These are phyloP conservation scores for Camillea tinctor DNA, from an alignment of 2,329 filamentous ascomycete species.

Conservation along the genomic window DNA sequence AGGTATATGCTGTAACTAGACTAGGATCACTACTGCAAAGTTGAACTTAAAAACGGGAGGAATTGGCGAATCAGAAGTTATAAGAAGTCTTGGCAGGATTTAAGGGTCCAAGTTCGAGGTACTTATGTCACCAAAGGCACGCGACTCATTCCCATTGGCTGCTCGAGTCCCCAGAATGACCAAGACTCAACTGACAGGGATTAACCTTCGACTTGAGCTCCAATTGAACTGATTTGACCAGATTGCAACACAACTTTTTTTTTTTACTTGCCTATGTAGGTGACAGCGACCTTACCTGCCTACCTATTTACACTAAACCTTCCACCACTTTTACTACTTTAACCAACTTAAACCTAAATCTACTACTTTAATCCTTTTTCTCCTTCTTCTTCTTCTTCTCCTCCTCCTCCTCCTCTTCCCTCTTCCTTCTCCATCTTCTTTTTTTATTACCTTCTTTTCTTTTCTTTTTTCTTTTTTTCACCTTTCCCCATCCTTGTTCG, in stretches of 20 bases:
- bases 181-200: slow-evolving; percentile 3
- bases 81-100: too few relatives aligned
- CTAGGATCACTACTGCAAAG: too few relatives aligned
- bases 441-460: neutral
- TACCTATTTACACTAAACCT: too few relatives aligned
- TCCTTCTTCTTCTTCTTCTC: slow-evolving; percentile 6
- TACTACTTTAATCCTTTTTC: neutral
- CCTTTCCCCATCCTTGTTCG: neutral
- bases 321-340: too few relatives aligned
- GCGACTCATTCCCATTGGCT: slow-evolving; percentile 17
- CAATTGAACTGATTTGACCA: slow-evolving; percentile 21
- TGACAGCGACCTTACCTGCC: too few relatives aligned
- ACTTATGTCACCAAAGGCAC: too few relatives aligned
- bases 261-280: slow-evolving; percentile 3
- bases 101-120: neutral
- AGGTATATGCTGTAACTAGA: too few relatives aligned
- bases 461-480: neutral
- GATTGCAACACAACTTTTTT: slow-evolving; percentile 24
- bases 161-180: neutral
- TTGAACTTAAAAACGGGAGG: too few relatives aligned
- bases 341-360: too few relatives aligned
- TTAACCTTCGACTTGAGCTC: slow-evolving; percentile 4
- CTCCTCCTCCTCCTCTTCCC: slow-evolving; percentile 7
- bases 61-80: neutral
- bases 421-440: neutral